phyloP scores from a whole-genome alignment of 2,329 filamentous ascomycete genomes.

The Cordyceps fumosorosea region DNA sequence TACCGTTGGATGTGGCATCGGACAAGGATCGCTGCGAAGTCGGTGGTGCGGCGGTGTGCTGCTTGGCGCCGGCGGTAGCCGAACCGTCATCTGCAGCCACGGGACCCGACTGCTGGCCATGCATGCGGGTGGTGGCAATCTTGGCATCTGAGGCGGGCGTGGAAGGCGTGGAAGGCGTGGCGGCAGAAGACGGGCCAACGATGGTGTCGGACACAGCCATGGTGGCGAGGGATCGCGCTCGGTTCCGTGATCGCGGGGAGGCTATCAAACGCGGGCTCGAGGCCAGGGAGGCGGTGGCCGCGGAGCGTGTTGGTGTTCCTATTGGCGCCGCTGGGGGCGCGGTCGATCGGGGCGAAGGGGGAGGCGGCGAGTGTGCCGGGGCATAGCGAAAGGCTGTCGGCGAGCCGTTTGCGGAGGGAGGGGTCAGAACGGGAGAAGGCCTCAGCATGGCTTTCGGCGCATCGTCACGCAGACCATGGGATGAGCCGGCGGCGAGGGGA shows the following conservation, averaged over 20 bases:
- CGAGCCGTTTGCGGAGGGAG: conserved; percentile 9
- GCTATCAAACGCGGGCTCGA: not conserved
- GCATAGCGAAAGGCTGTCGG: conserved; percentile 13
- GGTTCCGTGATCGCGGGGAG: not conserved
- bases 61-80: not conserved
- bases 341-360: conserved; percentile 4
- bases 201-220: not conserved
- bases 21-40: not conserved
- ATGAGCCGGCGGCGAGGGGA: not conserved
- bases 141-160: not conserved
- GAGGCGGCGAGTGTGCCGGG: conserved; percentile 5
- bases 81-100: not conserved
- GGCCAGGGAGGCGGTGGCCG: not conserved
- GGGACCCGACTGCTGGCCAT: not conserved
- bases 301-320: not conserved
- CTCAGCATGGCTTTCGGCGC: conserved; percentile 14
- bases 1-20: not conserved
- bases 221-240: not conserved
- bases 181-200: not conserved
- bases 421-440: conserved; percentile 12
- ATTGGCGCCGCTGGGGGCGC: not conserved
- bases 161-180: not conserved
- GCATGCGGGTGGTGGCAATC: not conserved
- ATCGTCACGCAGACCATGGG: conserved; percentile 11
- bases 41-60: not conserved